Evolutionary conservation across 2,329 filamentous ascomycete genomes (phyloP).

Genomic region (Talaromyces sp.): DNA sequence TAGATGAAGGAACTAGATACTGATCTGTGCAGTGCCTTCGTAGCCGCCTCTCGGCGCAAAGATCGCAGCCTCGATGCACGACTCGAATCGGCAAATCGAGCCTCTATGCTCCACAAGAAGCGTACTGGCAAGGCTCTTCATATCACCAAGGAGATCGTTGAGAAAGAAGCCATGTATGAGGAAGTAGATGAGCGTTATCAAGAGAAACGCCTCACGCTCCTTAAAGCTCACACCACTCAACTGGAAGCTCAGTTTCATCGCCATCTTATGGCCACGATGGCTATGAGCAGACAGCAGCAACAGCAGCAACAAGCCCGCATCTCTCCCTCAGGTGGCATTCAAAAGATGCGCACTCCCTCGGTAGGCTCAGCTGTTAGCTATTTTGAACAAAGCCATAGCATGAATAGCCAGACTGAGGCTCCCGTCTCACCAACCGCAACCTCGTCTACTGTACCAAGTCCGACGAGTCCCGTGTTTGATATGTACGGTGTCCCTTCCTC

Average conservation of each 20-base stretch:
- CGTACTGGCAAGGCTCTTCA: conserved; percentile 78
- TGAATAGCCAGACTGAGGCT: not conserved
- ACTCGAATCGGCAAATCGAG: conserved; percentile 79
- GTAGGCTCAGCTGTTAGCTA: not conserved
- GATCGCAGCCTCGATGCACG: conserved; percentile 85
- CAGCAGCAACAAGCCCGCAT: conserved; percentile 22
- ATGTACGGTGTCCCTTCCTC: not conserved
- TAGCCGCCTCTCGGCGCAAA: conserved; percentile 81
- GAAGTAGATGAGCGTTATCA: conserved; percentile 77
- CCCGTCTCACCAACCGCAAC: conserved; percentile 6
- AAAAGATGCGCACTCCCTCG: conserved; percentile 30
- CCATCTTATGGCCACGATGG: conserved; percentile 36
- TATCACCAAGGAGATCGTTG: conserved; percentile 80
- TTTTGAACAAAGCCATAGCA: not conserved
- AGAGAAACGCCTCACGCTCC: conserved; percentile 38
- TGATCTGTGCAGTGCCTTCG: conserved; percentile 65
- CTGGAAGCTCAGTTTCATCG: conserved; percentile 37
- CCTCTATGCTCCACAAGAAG: conserved; percentile 86
- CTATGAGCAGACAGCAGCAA: conserved; percentile 14
- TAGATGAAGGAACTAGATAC: not conserved
- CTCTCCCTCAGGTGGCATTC: conserved; percentile 27
- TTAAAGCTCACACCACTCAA: conserved; percentile 37
- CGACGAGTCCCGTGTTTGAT: conserved; percentile 10
- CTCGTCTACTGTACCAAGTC: not conserved
- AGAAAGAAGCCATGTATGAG: conserved; percentile 94